Evolutionary conservation across 2,329 filamentous ascomycete genomes (phyloP).

Genomic region (Atkinsonella texensis): DNA sequence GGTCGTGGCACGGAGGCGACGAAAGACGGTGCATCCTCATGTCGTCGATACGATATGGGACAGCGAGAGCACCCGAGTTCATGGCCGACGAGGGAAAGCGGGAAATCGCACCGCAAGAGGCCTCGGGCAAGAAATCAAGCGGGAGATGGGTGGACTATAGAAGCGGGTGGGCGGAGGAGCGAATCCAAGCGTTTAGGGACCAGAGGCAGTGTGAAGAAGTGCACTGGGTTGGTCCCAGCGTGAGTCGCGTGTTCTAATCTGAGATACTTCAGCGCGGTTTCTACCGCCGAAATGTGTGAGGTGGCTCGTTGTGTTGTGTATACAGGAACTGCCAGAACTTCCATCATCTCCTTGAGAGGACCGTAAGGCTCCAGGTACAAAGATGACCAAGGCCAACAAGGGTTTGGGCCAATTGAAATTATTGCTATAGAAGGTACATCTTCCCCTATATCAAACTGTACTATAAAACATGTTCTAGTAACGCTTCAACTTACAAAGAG

Average conservation of each 20-base stretch:
- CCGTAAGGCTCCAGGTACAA: too few relatives aligned
- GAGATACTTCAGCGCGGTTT: too few relatives aligned
- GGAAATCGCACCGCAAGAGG: conserved; percentile 9
- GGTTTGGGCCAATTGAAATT: too few relatives aligned
- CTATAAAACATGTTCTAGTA: too few relatives aligned
- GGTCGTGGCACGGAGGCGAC: conserved; percentile 20
- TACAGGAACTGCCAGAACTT: too few relatives aligned
- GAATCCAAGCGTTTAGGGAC: conserved; percentile 15
- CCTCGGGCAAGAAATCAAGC: conserved; percentile 9
- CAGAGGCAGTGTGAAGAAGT: conserved; percentile 16
- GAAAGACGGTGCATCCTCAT: conserved; percentile 18
- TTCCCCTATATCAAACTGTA: too few relatives aligned
- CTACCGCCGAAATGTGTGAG: too few relatives aligned
- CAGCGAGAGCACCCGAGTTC: conserved; percentile 11
- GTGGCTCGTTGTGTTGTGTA: too few relatives aligned
- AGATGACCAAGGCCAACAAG: too few relatives aligned
- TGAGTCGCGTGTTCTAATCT: conserved; percentile 3
- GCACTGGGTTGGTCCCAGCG: conserved; percentile 21
- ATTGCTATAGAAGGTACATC: too few relatives aligned
- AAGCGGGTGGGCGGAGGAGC: conserved; percentile 17
- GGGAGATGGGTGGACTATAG: conserved; percentile 18
- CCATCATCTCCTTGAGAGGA: too few relatives aligned
- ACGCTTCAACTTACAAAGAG: too few relatives aligned
- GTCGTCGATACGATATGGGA: conserved; percentile 17
- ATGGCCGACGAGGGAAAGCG: conserved; percentile 14